Conservation (phyloP, 2,329 filamentous ascomycete species). For the Fusarium hostae region DNA sequence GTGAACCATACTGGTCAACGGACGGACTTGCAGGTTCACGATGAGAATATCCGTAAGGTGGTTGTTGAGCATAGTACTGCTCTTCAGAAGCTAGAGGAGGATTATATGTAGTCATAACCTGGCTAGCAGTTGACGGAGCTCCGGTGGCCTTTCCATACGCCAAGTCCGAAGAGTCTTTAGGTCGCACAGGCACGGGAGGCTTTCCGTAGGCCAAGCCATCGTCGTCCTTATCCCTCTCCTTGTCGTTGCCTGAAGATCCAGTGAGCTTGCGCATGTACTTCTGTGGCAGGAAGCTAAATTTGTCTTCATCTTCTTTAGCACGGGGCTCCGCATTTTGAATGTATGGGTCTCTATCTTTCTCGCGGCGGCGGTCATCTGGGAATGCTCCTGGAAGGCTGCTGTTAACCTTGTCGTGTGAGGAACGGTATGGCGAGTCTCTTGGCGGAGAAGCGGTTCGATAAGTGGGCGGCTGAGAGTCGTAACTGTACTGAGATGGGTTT, state of each 20-base stretch:
- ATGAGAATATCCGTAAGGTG: conserved; percentile 27
- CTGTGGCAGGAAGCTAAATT: conserved; percentile 58
- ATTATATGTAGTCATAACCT: conserved; percentile 43
- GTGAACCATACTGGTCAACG: conserved; percentile 34
- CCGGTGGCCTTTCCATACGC: conserved; percentile 42
- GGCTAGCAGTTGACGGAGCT: conserved; percentile 37
- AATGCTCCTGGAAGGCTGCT: conserved; percentile 49
- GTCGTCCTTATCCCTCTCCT: conserved; percentile 55
- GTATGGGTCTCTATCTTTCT: conserved; percentile 42
- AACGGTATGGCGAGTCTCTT: conserved; percentile 50
- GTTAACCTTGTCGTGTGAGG: conserved; percentile 51
- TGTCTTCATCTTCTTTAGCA: conserved; percentile 48
- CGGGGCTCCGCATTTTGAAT: conserved; percentile 20
- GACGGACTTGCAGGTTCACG: conserved; percentile 30
- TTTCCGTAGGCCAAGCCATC: conserved; percentile 65
- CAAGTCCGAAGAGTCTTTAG: conserved; percentile 36
- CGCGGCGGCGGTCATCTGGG: conserved; percentile 48
- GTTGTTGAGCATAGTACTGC: conserved; percentile 26
- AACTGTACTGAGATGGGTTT: conserved; percentile 52
- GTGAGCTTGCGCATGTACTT: conserved; percentile 58
- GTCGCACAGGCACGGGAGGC: conserved; percentile 42
- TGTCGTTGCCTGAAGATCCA: conserved; percentile 45
- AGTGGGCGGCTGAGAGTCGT: conserved; percentile 50
- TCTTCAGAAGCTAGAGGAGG: conserved; percentile 20
- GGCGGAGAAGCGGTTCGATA: conserved; percentile 52